Conservation (phyloP, 2,329 filamentous ascomycete genomes). For the Exophiala dermatitidis region DNA sequence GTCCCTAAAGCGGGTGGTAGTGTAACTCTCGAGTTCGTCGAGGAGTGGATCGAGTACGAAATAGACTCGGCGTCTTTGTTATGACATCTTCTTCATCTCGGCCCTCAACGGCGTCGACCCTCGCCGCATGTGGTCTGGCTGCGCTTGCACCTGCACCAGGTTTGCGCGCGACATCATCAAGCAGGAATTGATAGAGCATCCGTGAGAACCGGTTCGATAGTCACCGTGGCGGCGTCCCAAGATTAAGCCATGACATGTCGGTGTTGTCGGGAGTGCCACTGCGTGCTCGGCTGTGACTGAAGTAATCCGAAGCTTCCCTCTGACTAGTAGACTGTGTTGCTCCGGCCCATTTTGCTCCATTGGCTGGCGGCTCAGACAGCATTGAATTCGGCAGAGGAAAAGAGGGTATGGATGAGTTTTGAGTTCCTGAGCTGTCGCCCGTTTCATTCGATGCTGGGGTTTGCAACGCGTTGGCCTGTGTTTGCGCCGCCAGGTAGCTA, state of each 20-base stretch:
- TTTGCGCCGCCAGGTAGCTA: slow-evolving; percentile 38
- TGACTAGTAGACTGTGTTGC: background rate
- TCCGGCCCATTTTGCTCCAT: background rate
- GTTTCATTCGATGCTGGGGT: slow-evolving; percentile 17
- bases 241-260: slow-evolving; percentile 29
- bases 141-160: slow-evolving; percentile 1
- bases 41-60: slow-evolving; percentile 18
- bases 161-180: slow-evolving; percentile 27
- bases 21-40: slow-evolving; percentile 14
- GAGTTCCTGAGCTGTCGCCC: slow-evolving; percentile 10
- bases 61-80: slow-evolving; percentile 14
- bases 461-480: slow-evolving; percentile 32
- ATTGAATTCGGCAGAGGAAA: slow-evolving; percentile 25
- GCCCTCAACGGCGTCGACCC: slow-evolving; percentile 17
- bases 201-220: slow-evolving; percentile 22
- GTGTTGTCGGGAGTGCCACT: slow-evolving; percentile 12
- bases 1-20: slow-evolving; percentile 4
- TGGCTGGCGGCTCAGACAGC: slow-evolving; percentile 6
- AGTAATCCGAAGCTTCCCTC: slow-evolving; percentile 17
- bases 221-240: slow-evolving; percentile 23
- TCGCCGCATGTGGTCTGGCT: slow-evolving; percentile 1
- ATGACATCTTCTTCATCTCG: slow-evolving; percentile 2
- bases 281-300: slow-evolving; percentile 8
- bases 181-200: slow-evolving; percentile 26
- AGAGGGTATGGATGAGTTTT: slow-evolving; percentile 22